phyloP scores from a whole-genome alignment of 1,284 basidiomycete species.

The Malassezia vespertilionis region DNA sequence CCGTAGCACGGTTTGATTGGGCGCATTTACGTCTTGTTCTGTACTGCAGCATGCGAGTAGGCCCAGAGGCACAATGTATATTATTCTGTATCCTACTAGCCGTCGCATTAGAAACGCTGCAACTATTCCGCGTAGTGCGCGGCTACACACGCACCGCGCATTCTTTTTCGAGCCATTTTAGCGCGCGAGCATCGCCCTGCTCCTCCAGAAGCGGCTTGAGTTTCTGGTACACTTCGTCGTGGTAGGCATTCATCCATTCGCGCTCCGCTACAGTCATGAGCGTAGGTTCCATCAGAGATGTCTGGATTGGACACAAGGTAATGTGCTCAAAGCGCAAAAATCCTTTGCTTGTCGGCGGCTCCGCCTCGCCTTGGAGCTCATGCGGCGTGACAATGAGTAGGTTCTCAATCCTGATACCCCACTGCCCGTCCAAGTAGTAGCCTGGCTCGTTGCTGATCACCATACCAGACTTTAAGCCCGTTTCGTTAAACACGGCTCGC shows the following conservation, averaged over 20 bases:
- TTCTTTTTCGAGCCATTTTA: constrained; percentile 67
- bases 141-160: constrained; percentile 20
- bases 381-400: constrained; percentile 17
- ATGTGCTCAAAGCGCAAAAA: constrained; percentile 33
- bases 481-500: constrained; percentile 41
- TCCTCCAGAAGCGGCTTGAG: constrained; percentile 63
- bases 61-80: too few relatives aligned
- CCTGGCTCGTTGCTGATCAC: constrained; percentile 59
- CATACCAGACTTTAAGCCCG: constrained; percentile 42
- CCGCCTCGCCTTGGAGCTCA: constrained; percentile 4
- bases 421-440: constrained; percentile 80
- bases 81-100: too few relatives aligned
- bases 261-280: constrained; percentile 62
- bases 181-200: constrained; percentile 57
- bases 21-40: too few relatives aligned
- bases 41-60: too few relatives aligned
- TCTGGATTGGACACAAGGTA: constrained; percentile 63
- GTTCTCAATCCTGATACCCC: constrained; percentile 87
- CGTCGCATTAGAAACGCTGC: too few relatives aligned
- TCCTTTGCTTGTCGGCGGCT: constrained; percentile 28
- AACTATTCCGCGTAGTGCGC: too few relatives aligned
- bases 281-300: constrained; percentile 61
- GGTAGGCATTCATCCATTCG: constrained; percentile 75
- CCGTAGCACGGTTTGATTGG: too few relatives aligned
- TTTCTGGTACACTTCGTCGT: constrained; percentile 65